phyloP scores from a whole-genome alignment of 2,329 filamentous ascomycete genomes.

The Rhynchosporium secalis region DNA sequence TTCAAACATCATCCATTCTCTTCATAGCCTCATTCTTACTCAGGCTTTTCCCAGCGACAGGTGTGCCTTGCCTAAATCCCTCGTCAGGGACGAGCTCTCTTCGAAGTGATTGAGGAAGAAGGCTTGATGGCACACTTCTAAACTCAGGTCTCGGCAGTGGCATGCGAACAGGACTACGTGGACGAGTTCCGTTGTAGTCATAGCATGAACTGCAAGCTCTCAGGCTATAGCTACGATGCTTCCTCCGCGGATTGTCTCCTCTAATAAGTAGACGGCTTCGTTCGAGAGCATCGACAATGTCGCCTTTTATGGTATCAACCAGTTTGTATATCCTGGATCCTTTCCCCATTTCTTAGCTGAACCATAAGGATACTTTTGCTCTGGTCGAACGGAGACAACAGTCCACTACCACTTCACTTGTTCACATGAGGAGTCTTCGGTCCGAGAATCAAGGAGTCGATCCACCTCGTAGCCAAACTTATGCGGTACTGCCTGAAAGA shows the following conservation, averaged over 20 bases:
- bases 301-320: conserved; percentile 23
- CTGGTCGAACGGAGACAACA: conserved; percentile 21
- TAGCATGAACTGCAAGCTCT: conserved; percentile 4
- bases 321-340: conserved; percentile 19
- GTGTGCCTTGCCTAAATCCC: conserved; percentile 15
- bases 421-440: conserved; percentile 14
- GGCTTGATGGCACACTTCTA: conserved; percentile 3
- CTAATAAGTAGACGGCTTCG: conserved; percentile 14
- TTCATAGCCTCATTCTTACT: conserved; percentile 22
- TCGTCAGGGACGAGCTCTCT: conserved; percentile 13
- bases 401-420: conserved; percentile 21
- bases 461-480: conserved; percentile 22
- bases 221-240: conserved; percentile 3
- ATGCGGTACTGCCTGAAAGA: conserved; percentile 21
- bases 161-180: neutral
- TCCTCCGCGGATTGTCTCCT: conserved; percentile 19
- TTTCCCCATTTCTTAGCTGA: conserved; percentile 26
- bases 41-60: conserved; percentile 20
- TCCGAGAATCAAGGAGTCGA: conserved; percentile 19
- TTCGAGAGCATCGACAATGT: conserved; percentile 21
- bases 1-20: conserved; percentile 23
- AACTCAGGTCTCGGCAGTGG: conserved; percentile 3
- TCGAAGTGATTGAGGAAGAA: neutral
- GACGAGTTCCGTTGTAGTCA: neutral
- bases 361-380: conserved; percentile 21